A percentile compares a stretch with the other conserved stretches of the same genome.
Conservation (phyloP, 495 filamentous ascomycete species). For the Stereocaulon alpinum region DNA sequence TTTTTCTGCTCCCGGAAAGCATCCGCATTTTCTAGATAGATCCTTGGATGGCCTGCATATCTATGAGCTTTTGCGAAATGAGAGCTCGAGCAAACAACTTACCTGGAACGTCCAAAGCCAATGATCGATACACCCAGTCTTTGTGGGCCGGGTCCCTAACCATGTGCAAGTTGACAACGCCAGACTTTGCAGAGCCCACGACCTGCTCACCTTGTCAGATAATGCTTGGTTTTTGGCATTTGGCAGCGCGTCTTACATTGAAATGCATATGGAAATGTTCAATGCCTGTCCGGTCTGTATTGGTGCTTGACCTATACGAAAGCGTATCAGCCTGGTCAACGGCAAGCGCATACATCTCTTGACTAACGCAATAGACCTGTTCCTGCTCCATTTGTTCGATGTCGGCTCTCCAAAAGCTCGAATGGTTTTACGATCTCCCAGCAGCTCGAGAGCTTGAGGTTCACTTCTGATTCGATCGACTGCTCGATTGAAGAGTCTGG, state of each 20-base stretch:
- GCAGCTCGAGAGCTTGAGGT: constrained; percentile 54
- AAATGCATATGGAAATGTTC: constrained; percentile 86
- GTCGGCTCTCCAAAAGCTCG: constrained; percentile 77
- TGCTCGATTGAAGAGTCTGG: constrained; percentile 78
- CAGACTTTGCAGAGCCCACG: constrained; percentile 66
- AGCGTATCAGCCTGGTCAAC: background rate
- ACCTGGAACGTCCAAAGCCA: constrained; percentile 70
- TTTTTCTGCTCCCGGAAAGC: constrained; percentile 23
- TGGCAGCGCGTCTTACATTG: constrained; percentile 44
- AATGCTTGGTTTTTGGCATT: background rate
- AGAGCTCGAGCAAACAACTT: constrained; percentile 46
- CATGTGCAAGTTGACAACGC: constrained; percentile 69
- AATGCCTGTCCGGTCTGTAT: constrained; percentile 61
- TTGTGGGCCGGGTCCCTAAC: constrained; percentile 48
- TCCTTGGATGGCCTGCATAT: constrained; percentile 32
- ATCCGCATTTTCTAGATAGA: constrained; percentile 41
- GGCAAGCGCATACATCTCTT: background rate
- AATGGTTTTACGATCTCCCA: constrained; percentile 68
- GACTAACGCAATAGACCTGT: constrained; percentile 73
- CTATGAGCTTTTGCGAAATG: background rate
- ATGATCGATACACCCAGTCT: constrained; percentile 71
- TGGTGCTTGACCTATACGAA: constrained; percentile 44
- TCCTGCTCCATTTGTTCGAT: constrained; percentile 70
- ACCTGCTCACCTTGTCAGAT: constrained; percentile 42
- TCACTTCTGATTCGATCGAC: constrained; percentile 70